Evolutionary conservation across 345 rosid genomes (phyloP).

Genomic region (Citrus glauca): DNA sequence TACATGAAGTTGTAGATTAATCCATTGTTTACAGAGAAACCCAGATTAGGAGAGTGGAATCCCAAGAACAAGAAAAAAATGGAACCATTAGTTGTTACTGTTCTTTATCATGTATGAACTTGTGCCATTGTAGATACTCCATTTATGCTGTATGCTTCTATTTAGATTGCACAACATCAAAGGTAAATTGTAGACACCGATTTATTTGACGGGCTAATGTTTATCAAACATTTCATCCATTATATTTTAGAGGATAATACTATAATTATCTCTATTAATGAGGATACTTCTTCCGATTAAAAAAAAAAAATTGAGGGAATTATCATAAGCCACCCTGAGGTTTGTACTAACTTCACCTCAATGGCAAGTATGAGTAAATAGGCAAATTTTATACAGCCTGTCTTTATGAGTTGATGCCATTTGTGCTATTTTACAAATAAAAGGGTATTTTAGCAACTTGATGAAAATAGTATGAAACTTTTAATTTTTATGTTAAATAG

Average conservation of each 20-base stretch:
- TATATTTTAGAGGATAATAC: no score
- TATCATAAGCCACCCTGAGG: background rate
- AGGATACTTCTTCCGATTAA: no score
- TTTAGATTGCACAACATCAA: background rate
- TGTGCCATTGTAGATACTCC: background rate
- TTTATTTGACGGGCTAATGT: no score
- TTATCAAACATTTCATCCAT: no score
- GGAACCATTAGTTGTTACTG: background rate
- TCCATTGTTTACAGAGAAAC: background rate
- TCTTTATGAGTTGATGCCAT: background rate
- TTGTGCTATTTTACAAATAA: background rate
- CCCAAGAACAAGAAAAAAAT: background rate
- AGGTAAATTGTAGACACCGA: no score
- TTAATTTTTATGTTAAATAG: background rate
- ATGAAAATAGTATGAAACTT: no score
- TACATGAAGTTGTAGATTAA: constrained; percentile 7
- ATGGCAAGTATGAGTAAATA: background rate
- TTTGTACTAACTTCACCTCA: background rate
- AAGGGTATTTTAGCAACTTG: no score
- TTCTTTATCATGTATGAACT: background rate
- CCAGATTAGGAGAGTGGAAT: background rate
- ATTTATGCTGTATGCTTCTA: background rate
- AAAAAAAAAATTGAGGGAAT: background rate
- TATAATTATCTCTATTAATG: no score
- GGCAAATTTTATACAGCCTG: background rate